phyloP scores from a whole-genome alignment of 345 rosid genomes.

The Geranium rotundifolium region DNA sequence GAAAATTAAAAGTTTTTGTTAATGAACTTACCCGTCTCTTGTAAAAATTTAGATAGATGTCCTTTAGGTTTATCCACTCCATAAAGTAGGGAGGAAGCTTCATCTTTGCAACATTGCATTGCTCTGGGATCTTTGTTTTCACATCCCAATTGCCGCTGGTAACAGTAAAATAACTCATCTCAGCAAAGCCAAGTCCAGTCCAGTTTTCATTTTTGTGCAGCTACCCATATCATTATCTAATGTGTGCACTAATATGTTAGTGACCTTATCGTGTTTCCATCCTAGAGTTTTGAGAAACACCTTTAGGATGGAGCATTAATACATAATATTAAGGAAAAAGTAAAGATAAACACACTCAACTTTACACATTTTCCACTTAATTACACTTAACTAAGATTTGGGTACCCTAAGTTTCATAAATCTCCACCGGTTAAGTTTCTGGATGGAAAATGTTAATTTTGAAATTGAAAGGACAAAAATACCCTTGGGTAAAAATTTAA shows the following conservation, averaged over 20 bases:
- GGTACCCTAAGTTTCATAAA: too few species aligned
- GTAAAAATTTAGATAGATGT: constrained; percentile 66
- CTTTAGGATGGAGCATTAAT: too few species aligned
- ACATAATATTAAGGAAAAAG: too few species aligned
- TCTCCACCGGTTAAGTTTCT: too few species aligned
- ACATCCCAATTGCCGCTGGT: constrained; percentile 93
- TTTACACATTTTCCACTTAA: too few species aligned
- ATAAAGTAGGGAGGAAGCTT: constrained; percentile 67
- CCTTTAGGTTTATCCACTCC: constrained; percentile 94
- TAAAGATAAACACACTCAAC: too few species aligned
- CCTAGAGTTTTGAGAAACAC: too few species aligned
- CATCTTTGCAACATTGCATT: constrained; percentile 55
- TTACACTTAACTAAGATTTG: too few species aligned
- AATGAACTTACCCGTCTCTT: constrained; percentile 39
- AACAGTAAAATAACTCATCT: constrained; percentile 11
- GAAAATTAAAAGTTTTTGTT: not conserved
- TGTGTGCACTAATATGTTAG: not conserved
- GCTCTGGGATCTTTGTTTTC: constrained; percentile 81
- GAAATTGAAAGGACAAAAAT: too few species aligned
- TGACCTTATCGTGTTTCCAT: too few species aligned
- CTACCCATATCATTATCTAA: not conserved
- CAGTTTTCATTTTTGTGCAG: not conserved
- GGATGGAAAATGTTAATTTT: too few species aligned
- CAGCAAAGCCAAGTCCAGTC: constrained; percentile 5
- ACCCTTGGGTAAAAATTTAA: too few species aligned